A percentile compares a stretch with the other conserved stretches of the same genome.
These are phyloP conservation scores for Heritiera littoralis DNA, from an alignment of 345 rosid genomes.

Conservation along the genomic window DNA sequence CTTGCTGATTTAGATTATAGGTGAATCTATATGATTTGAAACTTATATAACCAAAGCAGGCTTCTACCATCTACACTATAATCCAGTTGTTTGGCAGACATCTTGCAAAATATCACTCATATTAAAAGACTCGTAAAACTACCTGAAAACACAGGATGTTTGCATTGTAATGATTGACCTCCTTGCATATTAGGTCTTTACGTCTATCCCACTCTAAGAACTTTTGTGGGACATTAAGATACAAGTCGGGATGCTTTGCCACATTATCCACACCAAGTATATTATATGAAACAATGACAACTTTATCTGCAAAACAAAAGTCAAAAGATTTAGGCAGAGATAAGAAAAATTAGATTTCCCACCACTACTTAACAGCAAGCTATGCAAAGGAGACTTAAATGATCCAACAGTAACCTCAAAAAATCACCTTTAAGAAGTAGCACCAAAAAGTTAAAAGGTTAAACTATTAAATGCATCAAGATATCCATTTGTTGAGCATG, in stretches of 20 bases:
- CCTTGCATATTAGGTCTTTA: constrained; percentile 57
- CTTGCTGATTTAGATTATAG: background rate
- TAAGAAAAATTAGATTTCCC: background rate
- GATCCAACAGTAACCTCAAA: background rate
- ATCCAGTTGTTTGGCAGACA: background rate
- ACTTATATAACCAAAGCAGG: background rate
- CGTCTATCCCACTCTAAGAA: constrained; percentile 64
- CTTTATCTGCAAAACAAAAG: constrained; percentile 42
- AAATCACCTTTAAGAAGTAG: background rate
- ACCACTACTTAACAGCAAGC: background rate
- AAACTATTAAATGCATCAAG: background rate
- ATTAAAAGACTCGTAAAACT: constrained; percentile 28
- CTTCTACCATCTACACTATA: background rate
- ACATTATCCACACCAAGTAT: constrained; percentile 73
- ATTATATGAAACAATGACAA: constrained; percentile 71
- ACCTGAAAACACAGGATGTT: constrained; percentile 77
- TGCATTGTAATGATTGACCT: constrained; percentile 59
- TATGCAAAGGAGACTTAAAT: background rate
- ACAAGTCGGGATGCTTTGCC: constrained; percentile 64
- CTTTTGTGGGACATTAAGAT: constrained; percentile 38
- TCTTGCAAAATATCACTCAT: background rate
- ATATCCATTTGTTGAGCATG: background rate
- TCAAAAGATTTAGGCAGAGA: background rate
- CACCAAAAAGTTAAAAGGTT: background rate
- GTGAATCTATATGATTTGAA: background rate